Evolutionary conservation across 1,139 yeast species (phyloP), one percentile per base, ranked within the genome.

Genomic region (Debaryomycetaceae sp.): DNA sequence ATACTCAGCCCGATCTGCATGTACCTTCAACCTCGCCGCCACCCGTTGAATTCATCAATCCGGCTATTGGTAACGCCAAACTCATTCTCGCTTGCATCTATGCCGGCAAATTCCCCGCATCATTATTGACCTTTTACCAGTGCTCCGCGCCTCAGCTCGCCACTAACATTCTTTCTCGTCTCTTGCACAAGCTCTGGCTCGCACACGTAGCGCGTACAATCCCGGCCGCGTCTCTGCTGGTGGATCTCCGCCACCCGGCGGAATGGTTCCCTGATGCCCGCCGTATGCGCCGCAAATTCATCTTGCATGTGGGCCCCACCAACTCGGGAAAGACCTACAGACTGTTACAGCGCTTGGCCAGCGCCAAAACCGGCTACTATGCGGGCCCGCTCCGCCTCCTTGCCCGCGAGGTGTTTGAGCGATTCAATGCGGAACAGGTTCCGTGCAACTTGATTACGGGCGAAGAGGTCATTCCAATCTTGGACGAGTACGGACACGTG

Each of bases 231-330:
- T 30, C 33, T 16, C 35, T 36, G n/a, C 30, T 33, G 35, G 55
- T 70, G 35, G 81, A 77, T 39, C 62, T 77, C 15, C 61, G 73
- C 3, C 71, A 77, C 39, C 95, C 95, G 1, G 77, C 79, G 2
- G 85, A 78, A 47, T 82, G 95, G 92, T 90, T 67, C 44, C 95
- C 98, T 0, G 73, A 67, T 28, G 94, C 98, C 0, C 62, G 98
- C 26, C 73, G 77, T 37, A 63, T 86, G 61, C 77, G 74, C 38
- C 62, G 99, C 25, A 78, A 79, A 33, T 68, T 90, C 26, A 67
- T 78, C 14, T 70, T 92, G 74, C 99, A 90, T 50, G 85, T 90
- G 13, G 99, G 99, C 0, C 98, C 99, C 1, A 90, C 99, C 0
- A 90, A 90, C 49, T 77, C 92, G 41, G 99, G 99, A n/a, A 90